Base-by-base conservation (phyloP, 345 rosid species). In the Eutrema yunnanense region DNA sequence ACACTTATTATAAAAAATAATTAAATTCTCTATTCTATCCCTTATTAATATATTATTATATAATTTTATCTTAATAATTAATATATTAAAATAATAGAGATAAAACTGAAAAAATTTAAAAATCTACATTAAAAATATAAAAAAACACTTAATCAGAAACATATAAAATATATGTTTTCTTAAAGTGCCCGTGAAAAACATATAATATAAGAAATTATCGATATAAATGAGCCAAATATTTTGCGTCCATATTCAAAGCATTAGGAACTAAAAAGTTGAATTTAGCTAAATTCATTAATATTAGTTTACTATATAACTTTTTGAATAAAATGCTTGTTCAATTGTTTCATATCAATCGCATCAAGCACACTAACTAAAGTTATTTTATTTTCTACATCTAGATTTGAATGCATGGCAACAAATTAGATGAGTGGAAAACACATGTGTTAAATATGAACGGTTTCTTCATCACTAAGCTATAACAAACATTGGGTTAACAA, bases 401-500 rank as follows among this genome's bases (percentile, higher is more conserved):
- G 8, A 55, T 54, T 55, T 73, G 14, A 37, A 22, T 34, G 43
- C 46, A 33, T 4, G 29, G 53, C 61, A 43, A 50, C 36, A 71
- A 32, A 41, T 42, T 30, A 62, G 62, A 41, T 41, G 75, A 71
- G 51, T 63, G 70, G 70, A 73, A 72, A 65, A 56, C 2, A 40
- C 62, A 75, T 55, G 75, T 76, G 74, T 62, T 47, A 69, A 69
- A 62, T 63, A 40, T 69, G 71, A 60, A 62, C 48, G 30, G 75
- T 74, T 76, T 46, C 79, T 69, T 76, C 75, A 46, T 47, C 60
- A 62, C 71, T 70, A 76, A 76, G 79, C 59, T 76, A 75, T 38
- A 27, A 12, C 52, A 69, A 47, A 75, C 32, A 75, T 75, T 69
- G 44, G 69, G 74, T 75, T 75, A 52, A 55, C n/a, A 40, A 55